Conservation (phyloP, 2,329 filamentous ascomycete species). For the Phialemonium atrogriseum region DNA sequence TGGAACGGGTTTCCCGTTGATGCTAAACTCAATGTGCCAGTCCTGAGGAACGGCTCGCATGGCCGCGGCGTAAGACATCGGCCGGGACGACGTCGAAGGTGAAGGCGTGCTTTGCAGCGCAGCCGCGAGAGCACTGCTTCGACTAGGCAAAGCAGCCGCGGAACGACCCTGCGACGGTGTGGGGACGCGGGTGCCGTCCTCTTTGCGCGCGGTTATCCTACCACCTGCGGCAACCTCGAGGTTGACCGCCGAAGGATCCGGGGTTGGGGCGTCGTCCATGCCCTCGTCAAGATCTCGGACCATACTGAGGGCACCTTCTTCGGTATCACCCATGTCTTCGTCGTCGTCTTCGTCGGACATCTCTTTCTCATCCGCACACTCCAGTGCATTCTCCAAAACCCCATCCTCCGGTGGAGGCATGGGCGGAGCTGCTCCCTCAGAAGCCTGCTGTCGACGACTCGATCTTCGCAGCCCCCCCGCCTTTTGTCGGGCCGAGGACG, state of each 20-base stretch:
- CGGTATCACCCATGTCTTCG: constrained; percentile 50
- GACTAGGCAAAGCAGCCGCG: constrained; percentile 23
- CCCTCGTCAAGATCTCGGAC: constrained; percentile 88
- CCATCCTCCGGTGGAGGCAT: constrained; percentile 48
- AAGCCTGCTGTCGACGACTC: constrained; percentile 47
- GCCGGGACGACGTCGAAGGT: constrained; percentile 48
- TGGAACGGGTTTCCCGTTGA: constrained; percentile 73
- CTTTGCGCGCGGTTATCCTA: constrained; percentile 83
- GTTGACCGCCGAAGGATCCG: constrained; percentile 81
- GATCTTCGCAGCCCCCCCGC: constrained; percentile 48
- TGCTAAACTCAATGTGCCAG: constrained; percentile 95
- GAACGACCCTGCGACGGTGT: constrained; percentile 61
- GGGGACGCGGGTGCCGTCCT: constrained; percentile 79
- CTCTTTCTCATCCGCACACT: constrained; percentile 89
- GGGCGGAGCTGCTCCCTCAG: constrained; percentile 39
- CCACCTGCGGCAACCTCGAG: constrained; percentile 81
- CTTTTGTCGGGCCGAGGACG: constrained; percentile 46
- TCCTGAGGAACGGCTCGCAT: constrained; percentile 76
- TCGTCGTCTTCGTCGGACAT: constrained; percentile 57
- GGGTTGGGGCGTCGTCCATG: constrained; percentile 61
- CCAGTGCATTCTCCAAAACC: constrained; percentile 62
- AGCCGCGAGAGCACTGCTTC: constrained; percentile 31
- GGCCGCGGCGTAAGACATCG: constrained; percentile 77
- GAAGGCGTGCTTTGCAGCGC: constrained; percentile 36
- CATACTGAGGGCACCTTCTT: constrained; percentile 66